These are phyloP conservation scores for Aureobasidium sp. DNA, from an alignment of 2,329 filamentous ascomycete genomes.

Conservation along the genomic window DNA sequence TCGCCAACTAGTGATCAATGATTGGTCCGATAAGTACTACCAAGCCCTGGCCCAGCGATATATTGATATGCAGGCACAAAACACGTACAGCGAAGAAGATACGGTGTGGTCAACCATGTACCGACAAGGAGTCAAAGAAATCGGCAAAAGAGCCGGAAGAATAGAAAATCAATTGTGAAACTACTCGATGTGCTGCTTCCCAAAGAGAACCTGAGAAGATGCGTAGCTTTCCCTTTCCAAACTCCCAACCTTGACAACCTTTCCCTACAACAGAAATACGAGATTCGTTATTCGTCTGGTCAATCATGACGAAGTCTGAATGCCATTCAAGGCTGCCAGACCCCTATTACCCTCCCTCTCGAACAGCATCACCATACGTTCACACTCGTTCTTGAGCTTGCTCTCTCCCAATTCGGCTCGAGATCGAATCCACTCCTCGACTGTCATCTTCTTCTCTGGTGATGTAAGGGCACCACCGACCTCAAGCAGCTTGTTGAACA, in stretches of 20 bases:
- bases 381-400: conserved; percentile 70
- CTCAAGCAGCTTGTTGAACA: conserved; percentile 34
- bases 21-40: conserved; percentile 4
- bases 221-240: neutral
- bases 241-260: neutral
- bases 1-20: neutral
- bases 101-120: neutral
- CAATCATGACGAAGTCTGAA: conserved; percentile 37
- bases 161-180: neutral
- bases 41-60: neutral
- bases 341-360: conserved; percentile 75
- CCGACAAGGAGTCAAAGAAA: too few relatives aligned
- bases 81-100: neutral
- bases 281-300: neutral
- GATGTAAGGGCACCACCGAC: conserved; percentile 56
- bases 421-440: conserved; percentile 83
- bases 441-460: conserved; percentile 79
- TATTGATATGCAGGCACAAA: neutral
- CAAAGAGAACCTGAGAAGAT: neutral
- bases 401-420: conserved; percentile 75
- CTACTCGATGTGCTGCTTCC: neutral
- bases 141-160: neutral
- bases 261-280: neutral
- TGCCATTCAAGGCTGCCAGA: conserved; percentile 65
- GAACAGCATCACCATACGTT: conserved; percentile 71